phyloP scores from a whole-genome alignment of 495 filamentous ascomycete species.

The Gamarada debralockiae region DNA sequence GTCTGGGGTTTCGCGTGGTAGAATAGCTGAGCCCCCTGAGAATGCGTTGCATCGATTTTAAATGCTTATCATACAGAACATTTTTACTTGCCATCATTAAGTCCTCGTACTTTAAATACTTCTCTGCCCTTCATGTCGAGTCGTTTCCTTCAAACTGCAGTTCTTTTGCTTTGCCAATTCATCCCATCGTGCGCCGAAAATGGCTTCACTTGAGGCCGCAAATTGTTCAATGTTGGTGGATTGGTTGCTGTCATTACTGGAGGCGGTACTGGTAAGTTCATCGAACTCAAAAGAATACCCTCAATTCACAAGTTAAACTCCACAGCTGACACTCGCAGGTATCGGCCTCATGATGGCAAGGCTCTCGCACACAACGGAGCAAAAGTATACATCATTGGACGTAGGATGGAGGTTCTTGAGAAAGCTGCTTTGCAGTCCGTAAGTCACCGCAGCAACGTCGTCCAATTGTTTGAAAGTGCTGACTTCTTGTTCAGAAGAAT shows the following conservation, averaged over 20 bases:
- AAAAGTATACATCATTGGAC: constrained; percentile 65
- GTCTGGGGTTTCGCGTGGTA: too few species aligned
- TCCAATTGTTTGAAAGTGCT: background rate
- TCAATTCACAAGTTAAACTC: background rate
- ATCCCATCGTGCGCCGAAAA: too few species aligned
- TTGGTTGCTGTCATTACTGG: constrained; percentile 59
- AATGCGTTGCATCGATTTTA: too few species aligned
- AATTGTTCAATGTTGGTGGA: constrained; percentile 52
- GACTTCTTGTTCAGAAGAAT: constrained; percentile 17
- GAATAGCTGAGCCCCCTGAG: too few species aligned
- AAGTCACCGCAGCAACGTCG: background rate
- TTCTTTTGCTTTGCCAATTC: too few species aligned
- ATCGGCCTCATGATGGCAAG: constrained; percentile 61
- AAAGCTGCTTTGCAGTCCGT: constrained; percentile 25
- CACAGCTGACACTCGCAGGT: constrained; percentile 32
- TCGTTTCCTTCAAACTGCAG: too few species aligned
- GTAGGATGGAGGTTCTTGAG: constrained; percentile 49
- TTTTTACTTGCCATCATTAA: too few species aligned
- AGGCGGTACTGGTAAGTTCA: constrained; percentile 42
- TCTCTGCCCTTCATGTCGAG: too few species aligned
- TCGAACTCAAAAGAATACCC: too few species aligned
- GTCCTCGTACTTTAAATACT: too few species aligned
- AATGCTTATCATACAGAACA: too few species aligned
- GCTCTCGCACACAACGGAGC: constrained; percentile 62
- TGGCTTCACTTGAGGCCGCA: constrained; percentile 25